These are phyloP conservation scores for Lachnellula hyalina DNA, from an alignment of 2,329 filamentous ascomycete species.

Conservation along the genomic window DNA sequence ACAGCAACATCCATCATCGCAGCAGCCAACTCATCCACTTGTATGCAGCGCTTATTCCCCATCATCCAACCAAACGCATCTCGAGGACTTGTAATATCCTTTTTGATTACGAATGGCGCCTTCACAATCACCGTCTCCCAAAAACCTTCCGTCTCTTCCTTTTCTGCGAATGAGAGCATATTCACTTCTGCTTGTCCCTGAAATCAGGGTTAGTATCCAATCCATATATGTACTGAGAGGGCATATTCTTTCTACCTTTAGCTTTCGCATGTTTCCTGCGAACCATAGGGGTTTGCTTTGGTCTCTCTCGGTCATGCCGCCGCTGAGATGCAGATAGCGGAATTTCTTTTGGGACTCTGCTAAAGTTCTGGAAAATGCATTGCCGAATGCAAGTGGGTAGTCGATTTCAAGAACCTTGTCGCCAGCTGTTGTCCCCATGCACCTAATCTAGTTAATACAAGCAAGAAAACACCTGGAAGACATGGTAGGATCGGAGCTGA, in stretches of 20 bases:
- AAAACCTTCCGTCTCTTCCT: neutral
- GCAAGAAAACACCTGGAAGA: neutral
- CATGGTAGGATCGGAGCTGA: neutral
- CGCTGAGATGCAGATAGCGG: slow-evolving; percentile 38
- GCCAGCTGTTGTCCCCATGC: slow-evolving; percentile 2
- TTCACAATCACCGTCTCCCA: slow-evolving; percentile 6
- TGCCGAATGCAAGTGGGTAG: neutral
- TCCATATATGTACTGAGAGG: neutral
- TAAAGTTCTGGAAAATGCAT: slow-evolving; percentile 10
- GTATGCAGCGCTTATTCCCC: neutral
- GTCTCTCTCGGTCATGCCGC: slow-evolving; percentile 35
- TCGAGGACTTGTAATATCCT: neutral
- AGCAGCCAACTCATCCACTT: neutral
- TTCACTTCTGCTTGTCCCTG: slow-evolving; percentile 4
- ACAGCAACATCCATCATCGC: slow-evolving; percentile 1
- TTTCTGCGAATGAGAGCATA: slow-evolving; percentile 2
- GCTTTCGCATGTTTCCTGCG: slow-evolving; percentile 16
- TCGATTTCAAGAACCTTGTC: slow-evolving; percentile 4
- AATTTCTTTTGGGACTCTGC: slow-evolving; percentile 28
- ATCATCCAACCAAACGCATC: slow-evolving; percentile 1
- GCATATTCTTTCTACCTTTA: neutral
- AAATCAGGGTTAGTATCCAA: neutral
- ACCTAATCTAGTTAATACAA: slow-evolving; percentile 1
- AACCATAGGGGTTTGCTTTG: slow-evolving; percentile 36
- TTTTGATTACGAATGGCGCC: slow-evolving; percentile 1